Evolutionary conservation across 2,329 filamentous ascomycete genomes (phyloP).

Genomic region (Magnaporthales sp.): DNA sequence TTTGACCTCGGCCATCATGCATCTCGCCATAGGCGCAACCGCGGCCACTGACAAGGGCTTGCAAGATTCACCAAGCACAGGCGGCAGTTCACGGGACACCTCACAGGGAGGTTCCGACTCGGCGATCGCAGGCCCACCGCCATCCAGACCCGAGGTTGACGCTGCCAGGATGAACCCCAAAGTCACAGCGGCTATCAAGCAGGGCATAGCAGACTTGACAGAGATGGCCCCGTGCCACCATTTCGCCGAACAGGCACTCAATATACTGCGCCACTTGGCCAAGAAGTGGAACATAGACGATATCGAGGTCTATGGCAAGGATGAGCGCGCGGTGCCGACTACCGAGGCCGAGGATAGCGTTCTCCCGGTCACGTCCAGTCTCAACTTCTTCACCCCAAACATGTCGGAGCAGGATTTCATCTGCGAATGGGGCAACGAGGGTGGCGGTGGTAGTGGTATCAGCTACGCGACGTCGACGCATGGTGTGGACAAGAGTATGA

Average conservation of each 20-base stretch:
- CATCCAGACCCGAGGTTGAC: background rate
- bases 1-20: conserved; percentile 52
- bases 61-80: background rate
- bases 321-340: conserved; percentile 3
- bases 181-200: conserved; percentile 36
- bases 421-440: conserved; percentile 31
- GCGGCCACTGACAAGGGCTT: background rate
- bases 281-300: conserved; percentile 50
- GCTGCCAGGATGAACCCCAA: conserved; percentile 26
- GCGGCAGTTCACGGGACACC: background rate
- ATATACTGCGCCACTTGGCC: conserved; percentile 49
- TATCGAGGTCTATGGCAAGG: conserved; percentile 19
- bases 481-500: background rate
- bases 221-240: conserved; percentile 55
- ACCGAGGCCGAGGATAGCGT: conserved; percentile 18
- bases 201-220: conserved; percentile 47
- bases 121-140: conserved; percentile 3
- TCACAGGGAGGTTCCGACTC: conserved; percentile 10
- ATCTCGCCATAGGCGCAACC: conserved; percentile 42
- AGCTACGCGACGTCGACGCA: background rate
- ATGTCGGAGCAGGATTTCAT: conserved; percentile 38
- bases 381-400: conserved; percentile 49
- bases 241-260: conserved; percentile 51
- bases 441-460: background rate
- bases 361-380: conserved; percentile 39